Evolutionary conservation across 371 early-diverging fungal species (phyloP), one percentile per base, ranked within the genome.

Genomic region (Dinochytrium kinnereticum): DNA sequence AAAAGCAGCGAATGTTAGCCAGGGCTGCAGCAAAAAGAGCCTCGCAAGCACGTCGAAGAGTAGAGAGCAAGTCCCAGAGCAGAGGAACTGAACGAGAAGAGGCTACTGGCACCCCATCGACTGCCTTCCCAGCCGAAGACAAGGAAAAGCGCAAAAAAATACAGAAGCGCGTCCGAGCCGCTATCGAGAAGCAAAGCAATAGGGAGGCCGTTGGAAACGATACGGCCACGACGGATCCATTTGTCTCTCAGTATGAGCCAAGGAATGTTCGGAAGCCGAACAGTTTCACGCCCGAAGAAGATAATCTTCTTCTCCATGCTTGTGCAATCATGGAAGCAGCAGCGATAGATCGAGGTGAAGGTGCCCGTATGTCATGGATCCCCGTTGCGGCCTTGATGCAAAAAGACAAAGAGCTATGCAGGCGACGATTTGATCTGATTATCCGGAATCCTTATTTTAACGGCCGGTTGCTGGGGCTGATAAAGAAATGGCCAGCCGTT

Each of bases 211-310:
- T 49, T 64, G 71, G 71, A 15, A 24, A 26, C 3, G 64, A 33
- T 34, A 7, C 24, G 10, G 34, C 3, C 13, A 37, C 33, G 7
- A 2, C 64, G 13, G n/a, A n/a, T n/a, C n/a, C n/a, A n/a, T 37
- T 17, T 36, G 24, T 78, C 3, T 73, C 80, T 57, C 34, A 71
- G 24, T 37, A 66, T 19, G 66, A 40, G 30, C 50, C 67, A 10
- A 69, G 72, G 36, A 67, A 71, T 17, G 66, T 34, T n/a, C 78
- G 85, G 28, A 36, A 38, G 0, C n/a, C 21, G 0, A 15, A 26
- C 7, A 10, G 5, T 5, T 90, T 88, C 88, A 76, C 77, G 2
- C 39, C 59, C 0, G 76, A 84, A 17, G 88, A 88, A 50, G 89
- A 89, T 59, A 86, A 88, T 0, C n/a, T 84, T 0, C 66, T 90